Evolutionary conservation across 805 yeast genomes (phyloP), one percentile per base, ranked within the genome.

Genomic region (Pichia rugopelliculosa): DNA sequence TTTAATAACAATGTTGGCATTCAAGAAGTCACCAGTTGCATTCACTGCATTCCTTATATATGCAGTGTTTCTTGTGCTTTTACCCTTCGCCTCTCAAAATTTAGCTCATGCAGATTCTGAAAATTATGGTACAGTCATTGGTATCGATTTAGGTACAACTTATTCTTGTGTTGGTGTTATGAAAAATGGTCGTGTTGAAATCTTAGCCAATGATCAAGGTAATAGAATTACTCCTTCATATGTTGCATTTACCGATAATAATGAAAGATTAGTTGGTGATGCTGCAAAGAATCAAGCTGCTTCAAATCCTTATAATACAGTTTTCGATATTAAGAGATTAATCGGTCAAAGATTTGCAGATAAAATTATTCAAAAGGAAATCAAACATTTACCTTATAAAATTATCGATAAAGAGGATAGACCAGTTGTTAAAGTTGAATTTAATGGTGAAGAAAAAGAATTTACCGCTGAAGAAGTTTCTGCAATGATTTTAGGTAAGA

Each of bases 201-300:
- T 90, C 64, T 81, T 90, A 62, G 96, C 97, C 61, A 90, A 90
- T 66, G 96, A 90, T 70, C 97, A 91, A 75, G 98, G 98, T 76
- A 90, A 91, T 79, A 86, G 97, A 77, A 91, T 96, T 53, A 90
- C 97, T 18, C 97, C 97, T 34, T 89, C 97, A 33, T 90, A 86
- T 67, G 97, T 91, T 53, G 96, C 96, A 45, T 90, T 90, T 80
- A 88, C 96, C 26, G 96, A 88, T 65, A 47, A 47, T 25, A 78
- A 90, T 37, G 98, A 91, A 74, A 84, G 96, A 74, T 77, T 89
- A 62, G 89, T 89, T 60, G 96, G 96, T 70, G 96, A 89, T 72
- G 96, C 97, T 59, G 98, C 97, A 52, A 91, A 91, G 82, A 90
- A 91, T 72, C 97, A 91, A 75, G 96, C 96, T 48, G 96, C 97